These are phyloP conservation scores for Nitzschia putrida DNA, from an alignment of 108 stramenopile genomes.

Conservation along the genomic window DNA sequence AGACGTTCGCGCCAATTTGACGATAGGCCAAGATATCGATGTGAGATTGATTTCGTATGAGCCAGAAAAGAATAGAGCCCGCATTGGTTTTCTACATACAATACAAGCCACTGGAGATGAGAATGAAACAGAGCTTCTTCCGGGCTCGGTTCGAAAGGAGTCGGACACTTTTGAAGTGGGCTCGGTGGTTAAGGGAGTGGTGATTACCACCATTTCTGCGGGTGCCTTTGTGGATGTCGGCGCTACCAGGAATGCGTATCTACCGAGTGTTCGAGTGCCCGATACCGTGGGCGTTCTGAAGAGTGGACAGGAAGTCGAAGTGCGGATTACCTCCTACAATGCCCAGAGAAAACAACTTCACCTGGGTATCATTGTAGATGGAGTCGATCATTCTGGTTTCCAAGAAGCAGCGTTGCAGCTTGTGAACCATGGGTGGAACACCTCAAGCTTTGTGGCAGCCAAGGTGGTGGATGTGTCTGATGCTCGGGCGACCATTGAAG, in stretches of 20 bases:
- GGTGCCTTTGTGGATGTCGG: conserved; percentile 97
- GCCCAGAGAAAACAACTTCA: conserved; percentile 84
- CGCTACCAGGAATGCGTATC: conserved; percentile 85
- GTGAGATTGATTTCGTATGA: conserved; percentile 35
- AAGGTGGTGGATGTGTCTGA: too few relatives aligned
- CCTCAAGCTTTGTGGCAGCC: too few relatives aligned
- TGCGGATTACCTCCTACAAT: conserved; percentile 86
- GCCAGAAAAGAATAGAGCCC: neutral
- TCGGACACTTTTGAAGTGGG: conserved; percentile 82
- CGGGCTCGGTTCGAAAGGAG: conserved; percentile 57
- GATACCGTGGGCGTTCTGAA: conserved; percentile 83
- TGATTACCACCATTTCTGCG: conserved; percentile 85
- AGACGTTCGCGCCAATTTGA: conserved; percentile 82
- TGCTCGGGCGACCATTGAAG: too few relatives aligned
- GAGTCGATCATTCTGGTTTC: neutral
- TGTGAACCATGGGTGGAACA: too few relatives aligned
- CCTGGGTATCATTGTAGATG: neutral
- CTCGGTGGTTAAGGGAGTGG: conserved; percentile 77
- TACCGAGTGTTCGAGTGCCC: conserved; percentile 91
- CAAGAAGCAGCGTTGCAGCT: neutral
- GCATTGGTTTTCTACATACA: neutral
- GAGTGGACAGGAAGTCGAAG: conserved; percentile 83
- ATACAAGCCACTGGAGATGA: neutral
- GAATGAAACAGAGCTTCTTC: neutral
- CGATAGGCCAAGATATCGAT: conserved; percentile 79